phyloP scores from a whole-genome alignment of 495 filamentous ascomycete genomes.

The Talaromyces thailandensis region DNA sequence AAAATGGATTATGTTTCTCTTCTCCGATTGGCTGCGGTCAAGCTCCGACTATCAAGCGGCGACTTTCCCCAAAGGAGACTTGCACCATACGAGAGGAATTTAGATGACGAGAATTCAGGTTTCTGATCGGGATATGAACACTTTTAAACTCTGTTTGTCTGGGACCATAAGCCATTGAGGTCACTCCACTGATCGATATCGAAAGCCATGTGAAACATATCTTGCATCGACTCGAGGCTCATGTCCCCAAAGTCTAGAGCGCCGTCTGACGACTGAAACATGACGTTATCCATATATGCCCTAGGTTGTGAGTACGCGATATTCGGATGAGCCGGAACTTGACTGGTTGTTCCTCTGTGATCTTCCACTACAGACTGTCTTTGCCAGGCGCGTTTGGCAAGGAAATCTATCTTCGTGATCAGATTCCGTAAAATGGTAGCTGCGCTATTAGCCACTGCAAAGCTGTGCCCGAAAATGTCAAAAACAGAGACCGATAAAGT shows the following conservation, averaged over 20 bases:
- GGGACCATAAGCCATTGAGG: neutral
- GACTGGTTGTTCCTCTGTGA: neutral
- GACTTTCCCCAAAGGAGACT: neutral
- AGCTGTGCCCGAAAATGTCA: neutral
- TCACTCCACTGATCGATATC: conserved; percentile 2
- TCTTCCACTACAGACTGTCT: neutral
- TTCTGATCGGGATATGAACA: neutral
- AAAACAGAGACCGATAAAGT: neutral
- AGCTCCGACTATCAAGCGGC: neutral
- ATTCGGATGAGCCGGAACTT: neutral
- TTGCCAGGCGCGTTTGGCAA: neutral
- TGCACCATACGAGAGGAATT: neutral
- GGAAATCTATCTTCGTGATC: neutral
- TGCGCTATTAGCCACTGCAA: neutral
- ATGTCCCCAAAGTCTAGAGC: neutral
- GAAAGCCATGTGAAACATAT: neutral
- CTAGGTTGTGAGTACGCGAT: neutral
- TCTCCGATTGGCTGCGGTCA: neutral
- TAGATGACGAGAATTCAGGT: neutral
- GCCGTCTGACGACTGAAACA: neutral
- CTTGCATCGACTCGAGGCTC: neutral
- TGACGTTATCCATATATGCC: neutral
- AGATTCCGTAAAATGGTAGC: neutral
- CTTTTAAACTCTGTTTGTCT: neutral
- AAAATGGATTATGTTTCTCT: no score